Percentiles rank a stretch among this genome's conserved stretches.
Evolutionary conservation across 2,329 filamentous ascomycete genomes (phyloP).

Genomic region (Trichoderma sp.): DNA sequence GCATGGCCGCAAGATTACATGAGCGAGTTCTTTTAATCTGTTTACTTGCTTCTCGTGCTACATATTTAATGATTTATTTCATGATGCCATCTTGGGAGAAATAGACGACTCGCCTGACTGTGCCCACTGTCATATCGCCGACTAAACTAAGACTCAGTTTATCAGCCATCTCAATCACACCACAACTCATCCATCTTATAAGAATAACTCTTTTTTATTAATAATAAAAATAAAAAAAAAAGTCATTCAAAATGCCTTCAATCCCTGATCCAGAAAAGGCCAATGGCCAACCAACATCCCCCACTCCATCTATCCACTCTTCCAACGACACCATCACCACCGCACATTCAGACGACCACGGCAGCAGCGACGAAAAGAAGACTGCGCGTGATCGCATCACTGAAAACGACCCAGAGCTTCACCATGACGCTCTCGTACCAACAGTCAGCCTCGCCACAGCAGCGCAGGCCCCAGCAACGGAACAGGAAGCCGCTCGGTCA

Average conservation of each 20-base stretch:
- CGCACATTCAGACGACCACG: conserved; percentile 15
- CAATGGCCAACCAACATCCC: neutral
- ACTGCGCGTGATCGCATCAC: neutral
- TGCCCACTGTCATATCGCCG: neutral
- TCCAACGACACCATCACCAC: conserved; percentile 8
- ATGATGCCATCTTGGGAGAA: neutral
- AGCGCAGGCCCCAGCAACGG: neutral
- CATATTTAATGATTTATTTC: neutral
- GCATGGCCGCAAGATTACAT: neutral
- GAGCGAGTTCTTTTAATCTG: neutral
- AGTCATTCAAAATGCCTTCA: neutral
- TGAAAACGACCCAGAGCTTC: neutral
- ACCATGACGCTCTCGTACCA: conserved; percentile 16
- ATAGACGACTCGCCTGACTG: neutral
- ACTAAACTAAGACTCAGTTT: neutral
- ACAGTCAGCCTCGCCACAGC: conserved; percentile 11
- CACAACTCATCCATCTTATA: neutral
- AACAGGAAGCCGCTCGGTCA: conserved; percentile 22
- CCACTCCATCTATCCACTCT: neutral
- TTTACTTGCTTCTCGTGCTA: neutral
- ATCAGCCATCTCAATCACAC: neutral
- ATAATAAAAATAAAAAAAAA: too few relatives aligned
- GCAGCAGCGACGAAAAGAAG: conserved; percentile 8
- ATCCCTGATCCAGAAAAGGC: conserved; percentile 8
- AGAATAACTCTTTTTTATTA: too few relatives aligned